Conservation (phyloP, 2,329 filamentous ascomycete genomes). For the Fusarium haematococcum region DNA sequence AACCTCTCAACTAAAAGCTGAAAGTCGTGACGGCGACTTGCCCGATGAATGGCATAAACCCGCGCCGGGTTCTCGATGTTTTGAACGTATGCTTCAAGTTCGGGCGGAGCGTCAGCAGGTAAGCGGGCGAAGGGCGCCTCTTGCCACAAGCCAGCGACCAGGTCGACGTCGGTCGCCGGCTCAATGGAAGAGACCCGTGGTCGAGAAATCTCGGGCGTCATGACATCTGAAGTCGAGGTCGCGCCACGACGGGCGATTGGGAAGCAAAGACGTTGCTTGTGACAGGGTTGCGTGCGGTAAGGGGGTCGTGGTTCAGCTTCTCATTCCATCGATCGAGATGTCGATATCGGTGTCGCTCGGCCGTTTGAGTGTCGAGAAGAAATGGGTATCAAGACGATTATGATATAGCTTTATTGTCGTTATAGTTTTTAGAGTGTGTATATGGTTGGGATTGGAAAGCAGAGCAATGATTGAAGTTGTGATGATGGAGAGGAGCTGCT, state of each 20-base stretch:
- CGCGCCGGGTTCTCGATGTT: slow-evolving; percentile 71
- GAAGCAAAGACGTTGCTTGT: neutral
- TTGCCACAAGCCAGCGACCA: slow-evolving; percentile 71
- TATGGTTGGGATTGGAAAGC: neutral
- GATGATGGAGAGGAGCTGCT: slow-evolving; percentile 11
- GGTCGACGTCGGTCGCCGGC: slow-evolving; percentile 56
- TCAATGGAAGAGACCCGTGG: slow-evolving; percentile 30
- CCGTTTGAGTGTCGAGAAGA: neutral
- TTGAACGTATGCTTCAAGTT: slow-evolving; percentile 66
- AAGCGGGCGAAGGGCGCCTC: slow-evolving; percentile 69
- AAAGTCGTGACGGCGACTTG: slow-evolving; percentile 71
- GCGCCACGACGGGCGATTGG: slow-evolving; percentile 21
- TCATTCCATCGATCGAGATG: neutral
- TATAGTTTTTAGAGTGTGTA: neutral
- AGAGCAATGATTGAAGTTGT: neutral
- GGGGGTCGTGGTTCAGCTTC: neutral
- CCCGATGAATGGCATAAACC: slow-evolving; percentile 71
- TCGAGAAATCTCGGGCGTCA: slow-evolving; percentile 40
- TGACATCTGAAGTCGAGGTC: slow-evolving; percentile 36
- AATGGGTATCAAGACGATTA: neutral
- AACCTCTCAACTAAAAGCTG: slow-evolving; percentile 77
- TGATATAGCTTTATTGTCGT: neutral
- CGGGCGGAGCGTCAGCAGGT: slow-evolving; percentile 69
- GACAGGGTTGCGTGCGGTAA: slow-evolving; percentile 1
- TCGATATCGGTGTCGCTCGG: neutral